Evolutionary conservation across 345 rosid species (phyloP), one percentile per base, ranked within the genome.

Genomic region (Crucihimalaya himalaica): DNA sequence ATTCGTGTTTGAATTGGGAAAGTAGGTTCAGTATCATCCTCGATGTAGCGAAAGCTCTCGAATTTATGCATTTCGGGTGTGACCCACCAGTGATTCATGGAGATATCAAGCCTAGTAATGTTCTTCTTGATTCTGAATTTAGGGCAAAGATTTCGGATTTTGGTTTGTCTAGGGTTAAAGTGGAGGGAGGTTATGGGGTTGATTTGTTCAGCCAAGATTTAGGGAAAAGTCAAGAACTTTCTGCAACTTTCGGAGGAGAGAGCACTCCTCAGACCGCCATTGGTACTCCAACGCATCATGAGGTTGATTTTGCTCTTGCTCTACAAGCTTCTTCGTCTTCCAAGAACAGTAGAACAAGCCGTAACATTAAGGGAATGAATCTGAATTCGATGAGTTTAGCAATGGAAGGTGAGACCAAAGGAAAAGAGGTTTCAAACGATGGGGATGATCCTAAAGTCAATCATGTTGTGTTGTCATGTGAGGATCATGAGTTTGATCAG

Each of bases 51-150:
- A 86, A 81, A 81, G 99, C 97, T 32, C 83, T 95, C 9, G 96
- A 95, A 59, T 90, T 82, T 73, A 67, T 95, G 83, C 99, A 95
- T 74, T 79, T 85, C 47, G 98, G 92, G 1, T 92, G 96, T 73
- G 97, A 92, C 50, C 99, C 97, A 8, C 97, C 98, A 0, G 96
- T 95, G 78, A 89, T 95, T 78, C 99, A 95, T 64, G 99, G 99
- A 23, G 99, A 95, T 62, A 81, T 95, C 10, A 95, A 95, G 83
- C 99, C 99, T 0, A 90, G 99, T 64, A 95, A 95, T 78, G 97
- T 92, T 21, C 83, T 95, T 72, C 89, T 95, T 2, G 97, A 92
- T 75, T 84, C 89, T 68, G 96, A 95, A 43, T 86, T 81, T 43
- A 86, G 79, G 47, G 97, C 92, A n/a, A 92, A 87, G 86, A 74